A percentile compares a stretch with the other conserved stretches of the same genome.
These are phyloP conservation scores for Fusarium kyushuense DNA, from an alignment of 2,329 filamentous ascomycete species.

Conservation along the genomic window DNA sequence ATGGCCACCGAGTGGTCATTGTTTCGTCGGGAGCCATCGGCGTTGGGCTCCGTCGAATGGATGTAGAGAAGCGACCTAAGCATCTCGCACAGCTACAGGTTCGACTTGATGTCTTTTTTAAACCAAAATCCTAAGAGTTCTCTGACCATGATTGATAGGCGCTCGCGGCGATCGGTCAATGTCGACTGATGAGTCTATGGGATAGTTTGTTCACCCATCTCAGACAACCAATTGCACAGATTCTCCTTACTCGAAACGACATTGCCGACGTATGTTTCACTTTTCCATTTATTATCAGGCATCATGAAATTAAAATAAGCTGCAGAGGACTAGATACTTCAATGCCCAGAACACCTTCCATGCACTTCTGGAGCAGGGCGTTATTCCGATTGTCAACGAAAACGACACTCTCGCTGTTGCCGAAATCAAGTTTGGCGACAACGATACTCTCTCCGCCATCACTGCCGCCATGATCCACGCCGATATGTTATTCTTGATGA, in stretches of 20 bases:
- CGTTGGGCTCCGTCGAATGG: constrained; percentile 90
- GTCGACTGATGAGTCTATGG: constrained; percentile 94
- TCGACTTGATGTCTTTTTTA: constrained; percentile 31
- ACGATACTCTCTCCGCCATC: constrained; percentile 96
- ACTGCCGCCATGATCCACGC: constrained; percentile 97
- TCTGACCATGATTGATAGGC: constrained; percentile 63
- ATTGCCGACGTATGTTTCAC: constrained; percentile 81
- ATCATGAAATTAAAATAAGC: constrained; percentile 6
- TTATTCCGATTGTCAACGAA: constrained; percentile 98
- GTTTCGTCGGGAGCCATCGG: constrained; percentile 98
- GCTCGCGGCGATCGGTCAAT: constrained; percentile 95
- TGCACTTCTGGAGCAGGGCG: constrained; percentile 91
- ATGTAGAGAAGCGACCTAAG: constrained; percentile 87
- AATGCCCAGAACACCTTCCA: constrained; percentile 97
- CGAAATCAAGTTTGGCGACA: constrained; percentile 99
- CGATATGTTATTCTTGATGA: constrained; percentile 98
- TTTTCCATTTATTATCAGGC: background rate
- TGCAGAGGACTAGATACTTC: constrained; percentile 87
- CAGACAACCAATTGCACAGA: constrained; percentile 91
- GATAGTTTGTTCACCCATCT: constrained; percentile 91
- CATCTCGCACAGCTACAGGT: constrained; percentile 89
- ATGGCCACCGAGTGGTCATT: constrained; percentile 94
- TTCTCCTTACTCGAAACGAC: constrained; percentile 92
- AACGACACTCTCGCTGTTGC: constrained; percentile 97
- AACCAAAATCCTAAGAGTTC: background rate